A percentile compares a stretch with the other conserved stretches of the same genome.
phyloP scores from a whole-genome alignment of 805 yeast species.

The Pichia manshurica region DNA sequence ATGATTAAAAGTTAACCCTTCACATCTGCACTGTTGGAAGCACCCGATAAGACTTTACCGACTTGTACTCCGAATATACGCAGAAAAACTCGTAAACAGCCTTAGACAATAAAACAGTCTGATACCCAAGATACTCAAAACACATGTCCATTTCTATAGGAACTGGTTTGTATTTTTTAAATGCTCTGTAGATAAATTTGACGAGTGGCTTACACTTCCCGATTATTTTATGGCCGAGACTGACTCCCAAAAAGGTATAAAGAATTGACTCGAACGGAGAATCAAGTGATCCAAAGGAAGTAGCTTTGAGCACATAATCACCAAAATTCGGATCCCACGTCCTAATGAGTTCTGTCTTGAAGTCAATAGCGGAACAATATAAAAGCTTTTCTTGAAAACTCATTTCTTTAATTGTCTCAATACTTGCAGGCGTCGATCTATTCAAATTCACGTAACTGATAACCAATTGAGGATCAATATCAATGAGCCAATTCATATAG shows the following conservation, averaged over 20 bases:
- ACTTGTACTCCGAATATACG: neutral
- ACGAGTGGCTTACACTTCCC: conserved; percentile 7
- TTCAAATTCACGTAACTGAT: neutral
- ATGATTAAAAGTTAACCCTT: neutral
- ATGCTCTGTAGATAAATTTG: neutral
- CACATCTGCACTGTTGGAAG: neutral
- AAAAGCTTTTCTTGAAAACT: too few relatives aligned
- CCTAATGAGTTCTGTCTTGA: neutral
- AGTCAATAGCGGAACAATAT: too few relatives aligned
- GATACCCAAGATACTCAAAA: conserved; percentile 8
- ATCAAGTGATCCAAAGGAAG: neutral
- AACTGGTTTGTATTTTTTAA: neutral
- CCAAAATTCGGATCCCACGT: neutral
- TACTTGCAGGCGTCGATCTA: too few relatives aligned
- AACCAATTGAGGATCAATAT: neutral
- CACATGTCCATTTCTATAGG: conserved; percentile 10
- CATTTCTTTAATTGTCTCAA: too few relatives aligned
- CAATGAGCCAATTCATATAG: neutral
- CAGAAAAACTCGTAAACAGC: neutral
- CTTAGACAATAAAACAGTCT: neutral
- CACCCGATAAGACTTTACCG: neutral
- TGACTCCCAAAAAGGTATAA: neutral
- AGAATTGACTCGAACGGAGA: neutral
- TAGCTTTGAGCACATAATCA: neutral
- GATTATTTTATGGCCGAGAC: conserved; percentile 1